Evolutionary conservation across 371 early-diverging fungal genomes (phyloP), one percentile per base, ranked within the genome.

Genomic region (Mucor circinelloides): DNA sequence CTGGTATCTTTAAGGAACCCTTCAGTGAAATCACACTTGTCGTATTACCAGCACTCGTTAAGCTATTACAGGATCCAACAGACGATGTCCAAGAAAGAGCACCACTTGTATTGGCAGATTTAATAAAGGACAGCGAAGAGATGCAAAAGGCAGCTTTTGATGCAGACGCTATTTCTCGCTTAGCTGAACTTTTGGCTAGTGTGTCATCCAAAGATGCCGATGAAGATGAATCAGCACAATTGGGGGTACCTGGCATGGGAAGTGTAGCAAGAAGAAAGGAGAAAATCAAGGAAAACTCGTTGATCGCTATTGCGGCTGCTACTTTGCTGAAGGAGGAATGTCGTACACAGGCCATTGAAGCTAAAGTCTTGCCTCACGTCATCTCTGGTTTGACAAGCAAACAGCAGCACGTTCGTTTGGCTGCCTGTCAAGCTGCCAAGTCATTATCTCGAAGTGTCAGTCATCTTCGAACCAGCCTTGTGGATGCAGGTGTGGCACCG

Each of bases 111-210:
- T 78, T 94, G 44, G 91, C 94, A 0, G 86, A 90, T 70, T 77
- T 96, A 8, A 89, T 94, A 3, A 83, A 83, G 63, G 92, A 93
- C 50, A 87, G 85, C 62, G 92, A 92, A 46, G 86, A 83, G 17
- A 84, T 94, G 81, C 95, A 96, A 72, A 89, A 86, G 48, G 89
- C 91, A 0, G 94, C 94, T 0, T 85, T 85, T 74, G 94, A 95
- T 44, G 87, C 89, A 30, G 93, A 93, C 56, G 91, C 93, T 1
- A 89, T 94, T 40, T 70, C 86, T 6, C 86, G 84, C 58, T 68
- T 95, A 31, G 88, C 90, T 2, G 80, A 84, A n/a, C 73, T 93
- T 13, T 72, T 93, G 25, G 72, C 74, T 1, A 76, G 74, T 62
- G 74, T 77, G 0, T 79, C 79, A 1, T 65, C 71, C 13, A 74